Conservation (phyloP, 2,329 filamentous ascomycete species). For the Aureobasidium sp. region DNA sequence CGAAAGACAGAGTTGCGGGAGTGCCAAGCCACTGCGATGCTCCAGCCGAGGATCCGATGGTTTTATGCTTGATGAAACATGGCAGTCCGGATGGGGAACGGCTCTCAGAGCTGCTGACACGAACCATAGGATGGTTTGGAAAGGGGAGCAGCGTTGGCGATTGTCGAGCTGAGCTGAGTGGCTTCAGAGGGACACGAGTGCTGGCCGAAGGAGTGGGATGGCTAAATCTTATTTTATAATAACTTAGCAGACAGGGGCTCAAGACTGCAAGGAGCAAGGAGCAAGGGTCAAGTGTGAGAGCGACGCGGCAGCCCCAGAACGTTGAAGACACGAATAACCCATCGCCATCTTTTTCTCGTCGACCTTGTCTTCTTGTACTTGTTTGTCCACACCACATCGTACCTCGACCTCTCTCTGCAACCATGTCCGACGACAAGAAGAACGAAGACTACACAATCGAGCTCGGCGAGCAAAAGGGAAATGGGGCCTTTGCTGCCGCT, state of each 20-base stretch:
- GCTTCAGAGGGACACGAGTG: background rate
- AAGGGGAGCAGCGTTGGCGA: background rate
- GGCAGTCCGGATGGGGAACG: slow-evolving; percentile 1
- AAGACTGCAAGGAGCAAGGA: background rate
- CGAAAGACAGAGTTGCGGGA: background rate
- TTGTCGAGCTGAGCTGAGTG: background rate
- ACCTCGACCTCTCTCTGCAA: slow-evolving; percentile 15
- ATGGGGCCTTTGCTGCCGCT: slow-evolving; percentile 34
- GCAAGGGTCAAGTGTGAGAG: background rate
- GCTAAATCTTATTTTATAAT: slow-evolving; percentile 1
- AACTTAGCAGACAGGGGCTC: background rate
- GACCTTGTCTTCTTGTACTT: background rate
- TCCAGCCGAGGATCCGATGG: background rate
- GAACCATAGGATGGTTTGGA: background rate
- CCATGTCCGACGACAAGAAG: slow-evolving; percentile 85
- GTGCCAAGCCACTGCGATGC: background rate
- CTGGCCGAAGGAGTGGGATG: background rate
- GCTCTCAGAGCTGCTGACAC: background rate
- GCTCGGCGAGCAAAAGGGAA: slow-evolving; percentile 52
- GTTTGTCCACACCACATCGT: background rate
- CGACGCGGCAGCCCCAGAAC: background rate
- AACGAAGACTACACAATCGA: slow-evolving; percentile 66
- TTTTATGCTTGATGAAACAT: background rate
- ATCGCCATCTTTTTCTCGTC: background rate
- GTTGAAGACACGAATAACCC: background rate